Evolutionary conservation across 371 early-diverging fungal genomes (phyloP).

Genomic region (Syncephalastrum contaminatum): DNA sequence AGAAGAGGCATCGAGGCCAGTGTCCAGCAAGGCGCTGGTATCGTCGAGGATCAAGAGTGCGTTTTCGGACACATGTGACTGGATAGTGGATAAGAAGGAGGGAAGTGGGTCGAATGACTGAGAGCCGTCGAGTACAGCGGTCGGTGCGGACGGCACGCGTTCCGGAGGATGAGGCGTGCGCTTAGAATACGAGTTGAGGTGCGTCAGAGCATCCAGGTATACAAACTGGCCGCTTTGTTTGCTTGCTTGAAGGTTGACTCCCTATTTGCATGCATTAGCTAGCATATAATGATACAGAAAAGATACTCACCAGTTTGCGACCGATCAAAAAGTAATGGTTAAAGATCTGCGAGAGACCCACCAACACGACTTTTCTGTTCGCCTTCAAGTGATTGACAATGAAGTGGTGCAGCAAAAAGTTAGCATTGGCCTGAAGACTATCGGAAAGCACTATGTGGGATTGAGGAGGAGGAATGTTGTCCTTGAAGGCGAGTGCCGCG

Average conservation of each 20-base stretch:
- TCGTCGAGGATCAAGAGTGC: slow-evolving; percentile 66
- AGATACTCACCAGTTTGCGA: slow-evolving; percentile 59
- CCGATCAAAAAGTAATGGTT: slow-evolving; percentile 67
- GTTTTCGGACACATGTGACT: slow-evolving; percentile 13
- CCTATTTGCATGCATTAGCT: slow-evolving; percentile 32
- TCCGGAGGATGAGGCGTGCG: slow-evolving; percentile 41
- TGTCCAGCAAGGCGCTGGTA: slow-evolving; percentile 53
- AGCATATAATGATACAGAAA: neutral
- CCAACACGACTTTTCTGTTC: slow-evolving; percentile 56
- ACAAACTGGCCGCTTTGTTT: slow-evolving; percentile 53
- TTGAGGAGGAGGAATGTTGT: slow-evolving; percentile 47
- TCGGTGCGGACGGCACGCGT: slow-evolving; percentile 39
- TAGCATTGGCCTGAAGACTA: slow-evolving; percentile 62
- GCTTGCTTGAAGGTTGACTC: slow-evolving; percentile 56
- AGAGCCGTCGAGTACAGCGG: slow-evolving; percentile 26
- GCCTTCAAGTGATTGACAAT: slow-evolving; percentile 63
- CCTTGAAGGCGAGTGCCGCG: slow-evolving; percentile 47
- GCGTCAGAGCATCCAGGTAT: slow-evolving; percentile 67
- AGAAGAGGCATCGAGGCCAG: slow-evolving; percentile 37
- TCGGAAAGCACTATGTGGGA: slow-evolving; percentile 63
- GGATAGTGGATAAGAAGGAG: slow-evolving; percentile 22
- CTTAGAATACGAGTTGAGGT: slow-evolving; percentile 47
- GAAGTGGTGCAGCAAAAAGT: slow-evolving; percentile 73
- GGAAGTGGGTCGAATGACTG: slow-evolving; percentile 5
- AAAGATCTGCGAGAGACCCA: slow-evolving; percentile 66